Evolutionary conservation across 176 grass and related monocot genomes (phyloP).

Genomic region (Secale cereale): DNA sequence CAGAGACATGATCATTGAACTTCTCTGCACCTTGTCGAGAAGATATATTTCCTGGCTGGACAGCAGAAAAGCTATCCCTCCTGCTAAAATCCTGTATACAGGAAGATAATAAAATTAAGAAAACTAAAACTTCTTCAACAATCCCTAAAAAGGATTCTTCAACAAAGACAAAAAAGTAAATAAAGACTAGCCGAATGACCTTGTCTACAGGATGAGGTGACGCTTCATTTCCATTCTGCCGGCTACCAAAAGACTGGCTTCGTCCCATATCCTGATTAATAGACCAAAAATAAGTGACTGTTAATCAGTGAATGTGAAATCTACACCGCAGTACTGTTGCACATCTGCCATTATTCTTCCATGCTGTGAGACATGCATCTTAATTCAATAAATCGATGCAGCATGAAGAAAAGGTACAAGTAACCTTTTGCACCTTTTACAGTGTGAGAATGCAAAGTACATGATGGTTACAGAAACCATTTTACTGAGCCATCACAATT

Average conservation of each 20-base stretch:
- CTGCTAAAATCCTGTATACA: constrained; percentile 52
- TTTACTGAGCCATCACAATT: background rate
- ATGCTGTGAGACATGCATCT: background rate
- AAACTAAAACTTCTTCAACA: background rate
- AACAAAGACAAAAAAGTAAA: background rate
- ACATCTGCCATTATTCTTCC: background rate
- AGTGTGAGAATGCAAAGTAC: no score
- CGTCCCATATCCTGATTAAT: constrained; percentile 52
- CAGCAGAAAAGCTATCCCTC: constrained; percentile 57
- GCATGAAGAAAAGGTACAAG: background rate
- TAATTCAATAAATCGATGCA: background rate
- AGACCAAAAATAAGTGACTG: background rate
- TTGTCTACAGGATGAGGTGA: constrained; percentile 44
- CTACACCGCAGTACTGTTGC: background rate
- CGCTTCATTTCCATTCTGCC: constrained; percentile 40
- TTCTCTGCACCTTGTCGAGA: constrained; percentile 29
- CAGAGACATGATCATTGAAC: constrained; percentile 35
- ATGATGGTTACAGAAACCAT: background rate
- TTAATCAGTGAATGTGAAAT: background rate
- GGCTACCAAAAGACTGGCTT: constrained; percentile 47
- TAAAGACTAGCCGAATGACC: constrained; percentile 38
- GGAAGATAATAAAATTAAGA: constrained; percentile 10
- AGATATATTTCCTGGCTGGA: constrained; percentile 32
- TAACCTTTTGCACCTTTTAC: background rate
- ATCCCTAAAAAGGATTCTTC: background rate